Evolutionary conservation across 2,329 filamentous ascomycete species (phyloP).

Genomic region (Penicillium hesseltinei): DNA sequence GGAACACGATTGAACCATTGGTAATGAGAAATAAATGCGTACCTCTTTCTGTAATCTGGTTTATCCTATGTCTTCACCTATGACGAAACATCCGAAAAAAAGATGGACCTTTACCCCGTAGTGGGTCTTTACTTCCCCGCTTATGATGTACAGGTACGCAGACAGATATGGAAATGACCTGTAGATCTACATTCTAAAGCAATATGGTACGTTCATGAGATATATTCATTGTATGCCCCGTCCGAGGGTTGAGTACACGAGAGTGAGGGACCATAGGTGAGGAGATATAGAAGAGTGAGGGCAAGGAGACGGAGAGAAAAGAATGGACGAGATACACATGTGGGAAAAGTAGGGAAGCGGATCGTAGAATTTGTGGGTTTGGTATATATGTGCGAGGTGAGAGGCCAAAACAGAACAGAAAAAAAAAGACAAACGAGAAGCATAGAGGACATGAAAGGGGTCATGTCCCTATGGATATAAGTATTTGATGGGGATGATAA

Average conservation of each 20-base stretch:
- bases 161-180: background rate
- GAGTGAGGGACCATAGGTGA: constrained; percentile 12
- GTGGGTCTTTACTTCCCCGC: constrained; percentile 1
- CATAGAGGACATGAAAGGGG: constrained; percentile 2
- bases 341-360: constrained; percentile 9
- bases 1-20: background rate
- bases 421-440: constrained; percentile 6
- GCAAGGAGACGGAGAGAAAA: constrained; percentile 3
- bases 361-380: constrained; percentile 14
- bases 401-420: constrained; percentile 1
- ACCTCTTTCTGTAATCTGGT: background rate
- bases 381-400: constrained; percentile 25
- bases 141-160: background rate
- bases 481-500: constrained; percentile 15
- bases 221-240: constrained; percentile 27
- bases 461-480: constrained; percentile 9
- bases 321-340: constrained; percentile 19
- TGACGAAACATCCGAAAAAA: background rate
- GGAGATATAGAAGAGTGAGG: constrained; percentile 6
- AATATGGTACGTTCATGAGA: constrained; percentile 13
- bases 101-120: background rate
- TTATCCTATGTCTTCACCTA: background rate
- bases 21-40: no score
- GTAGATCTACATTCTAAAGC: background rate
- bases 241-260: constrained; percentile 22